These are phyloP conservation scores for Lachnellula arida DNA, from an alignment of 2,329 filamentous ascomycete genomes.

Conservation along the genomic window DNA sequence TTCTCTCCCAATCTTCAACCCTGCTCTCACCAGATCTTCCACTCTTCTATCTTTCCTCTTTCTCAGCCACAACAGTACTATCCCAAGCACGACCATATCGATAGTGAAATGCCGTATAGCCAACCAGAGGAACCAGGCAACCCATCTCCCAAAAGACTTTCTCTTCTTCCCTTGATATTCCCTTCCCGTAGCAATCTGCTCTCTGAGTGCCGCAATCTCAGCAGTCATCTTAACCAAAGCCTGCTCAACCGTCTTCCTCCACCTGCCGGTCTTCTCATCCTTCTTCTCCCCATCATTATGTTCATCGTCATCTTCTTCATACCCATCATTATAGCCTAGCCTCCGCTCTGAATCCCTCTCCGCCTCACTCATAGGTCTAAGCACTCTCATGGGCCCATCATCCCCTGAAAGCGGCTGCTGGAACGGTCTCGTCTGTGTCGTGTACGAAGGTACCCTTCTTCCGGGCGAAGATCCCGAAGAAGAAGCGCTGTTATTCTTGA, in stretches of 20 bases:
- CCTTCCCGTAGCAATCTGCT: slow-evolving; percentile 77
- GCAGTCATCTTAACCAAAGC: slow-evolving; percentile 85
- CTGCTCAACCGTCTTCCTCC: slow-evolving; percentile 78
- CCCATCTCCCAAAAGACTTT: slow-evolving; percentile 63
- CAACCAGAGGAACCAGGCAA: slow-evolving; percentile 65
- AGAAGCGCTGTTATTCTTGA: slow-evolving; percentile 76
- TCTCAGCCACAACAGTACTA: slow-evolving; percentile 69
- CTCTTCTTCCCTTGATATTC: slow-evolving; percentile 64
- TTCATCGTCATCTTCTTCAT: slow-evolving; percentile 37
- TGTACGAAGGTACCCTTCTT: slow-evolving; percentile 29
- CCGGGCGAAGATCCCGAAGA: slow-evolving; percentile 56
- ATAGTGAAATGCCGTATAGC: slow-evolving; percentile 67
- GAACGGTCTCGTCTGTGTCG: slow-evolving; percentile 37
- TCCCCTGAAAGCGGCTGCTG: slow-evolving; percentile 45
- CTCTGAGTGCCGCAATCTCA: slow-evolving; percentile 85
- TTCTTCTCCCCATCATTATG: slow-evolving; percentile 35
- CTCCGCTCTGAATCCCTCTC: slow-evolving; percentile 47
- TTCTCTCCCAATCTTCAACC: slow-evolving; percentile 52
- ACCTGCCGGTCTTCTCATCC: slow-evolving; percentile 50
- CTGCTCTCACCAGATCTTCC: slow-evolving; percentile 67
- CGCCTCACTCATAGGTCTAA: slow-evolving; percentile 78
- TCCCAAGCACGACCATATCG: slow-evolving; percentile 61
- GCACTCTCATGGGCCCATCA: slow-evolving; percentile 59
- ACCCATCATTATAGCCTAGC: slow-evolving; percentile 39
- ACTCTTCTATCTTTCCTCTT: slow-evolving; percentile 64